Percentiles rank a stretch among this genome's conserved stretches.
Evolutionary conservation across 257 asterid genomes (phyloP).

Genomic region (Oldenlandia corymbosa): DNA sequence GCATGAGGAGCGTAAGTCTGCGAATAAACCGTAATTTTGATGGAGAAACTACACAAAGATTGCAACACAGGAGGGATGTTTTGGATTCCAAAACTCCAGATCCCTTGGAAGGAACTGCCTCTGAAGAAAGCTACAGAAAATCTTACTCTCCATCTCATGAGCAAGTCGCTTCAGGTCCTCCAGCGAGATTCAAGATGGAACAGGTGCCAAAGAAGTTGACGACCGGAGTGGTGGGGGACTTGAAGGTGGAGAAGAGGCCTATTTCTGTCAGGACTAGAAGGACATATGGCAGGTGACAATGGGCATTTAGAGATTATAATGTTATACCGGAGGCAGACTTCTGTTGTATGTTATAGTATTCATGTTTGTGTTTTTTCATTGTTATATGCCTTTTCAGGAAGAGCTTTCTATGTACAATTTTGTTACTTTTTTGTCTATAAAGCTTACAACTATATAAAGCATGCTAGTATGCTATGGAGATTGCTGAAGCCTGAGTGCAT

Average conservation of each 20-base stretch:
- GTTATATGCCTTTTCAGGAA: background rate
- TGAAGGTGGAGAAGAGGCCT: conserved; percentile 36
- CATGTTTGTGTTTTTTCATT: conserved; percentile 3
- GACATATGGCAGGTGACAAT: conserved; percentile 26
- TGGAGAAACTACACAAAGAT: background rate
- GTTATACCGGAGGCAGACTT: background rate
- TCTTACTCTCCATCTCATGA: conserved; percentile 15
- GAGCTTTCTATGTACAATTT: background rate
- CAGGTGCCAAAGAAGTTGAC: conserved; percentile 14
- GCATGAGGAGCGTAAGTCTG: background rate
- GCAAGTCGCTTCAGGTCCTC: conserved; percentile 13
- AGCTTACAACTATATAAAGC: conserved; percentile 1
- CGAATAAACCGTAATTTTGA: background rate
- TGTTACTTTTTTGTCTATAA: conserved; percentile 3
- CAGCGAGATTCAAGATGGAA: conserved; percentile 15
- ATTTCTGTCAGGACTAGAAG: conserved; percentile 44
- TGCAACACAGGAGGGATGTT: conserved; percentile 5
- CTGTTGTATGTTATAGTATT: background rate
- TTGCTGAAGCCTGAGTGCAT: too few species aligned
- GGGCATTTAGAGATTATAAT: background rate
- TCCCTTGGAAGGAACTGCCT: conserved; percentile 1
- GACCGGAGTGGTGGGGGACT: conserved; percentile 20
- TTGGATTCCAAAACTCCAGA: conserved; percentile 2
- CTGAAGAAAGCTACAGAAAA: conserved; percentile 6
- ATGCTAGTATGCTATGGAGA: too few species aligned